These are phyloP conservation scores for Phytophthora kernoviae DNA, from an alignment of 352 stramenopile species.

Conservation along the genomic window DNA sequence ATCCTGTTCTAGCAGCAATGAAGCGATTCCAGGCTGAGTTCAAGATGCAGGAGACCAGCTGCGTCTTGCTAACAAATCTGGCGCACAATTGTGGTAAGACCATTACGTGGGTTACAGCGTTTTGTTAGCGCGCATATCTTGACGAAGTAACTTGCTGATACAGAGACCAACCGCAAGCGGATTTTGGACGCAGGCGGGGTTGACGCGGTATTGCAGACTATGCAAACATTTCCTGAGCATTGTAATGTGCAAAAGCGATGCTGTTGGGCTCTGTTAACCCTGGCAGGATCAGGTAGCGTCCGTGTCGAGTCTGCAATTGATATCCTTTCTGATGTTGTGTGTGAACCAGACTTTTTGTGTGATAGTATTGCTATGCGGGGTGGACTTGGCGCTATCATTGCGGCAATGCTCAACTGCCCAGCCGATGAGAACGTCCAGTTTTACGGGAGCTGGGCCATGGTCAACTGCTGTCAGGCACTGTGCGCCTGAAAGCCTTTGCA, in stretches of 20 bases:
- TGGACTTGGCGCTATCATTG: constrained; percentile 69
- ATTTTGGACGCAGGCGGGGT: constrained; percentile 74
- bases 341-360: constrained; percentile 60
- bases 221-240: constrained; percentile 84
- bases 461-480: constrained; percentile 70
- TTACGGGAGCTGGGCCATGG: constrained; percentile 70
- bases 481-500: constrained; percentile 59
- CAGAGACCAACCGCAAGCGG: constrained; percentile 85
- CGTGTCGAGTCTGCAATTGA: not conserved
- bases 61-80: constrained; percentile 86
- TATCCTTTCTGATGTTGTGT: constrained; percentile 3
- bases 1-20: constrained; percentile 65
- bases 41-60: constrained; percentile 77
- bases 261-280: constrained; percentile 84
- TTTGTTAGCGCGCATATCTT: constrained; percentile 21
- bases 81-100: constrained; percentile 76
- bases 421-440: constrained; percentile 61
- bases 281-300: constrained; percentile 69
- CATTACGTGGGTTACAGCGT: constrained; percentile 1
- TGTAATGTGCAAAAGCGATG: constrained; percentile 75
- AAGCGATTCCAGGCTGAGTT: constrained; percentile 55
- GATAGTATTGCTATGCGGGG: constrained; percentile 63
- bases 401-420: constrained; percentile 78
- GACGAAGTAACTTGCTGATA: not conserved
- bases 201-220: constrained; percentile 80